Percentiles rank a stretch among this genome's conserved stretches.
Conservation (phyloP, 1,284 basidiomycete genomes). For the Phlebopus sp. region DNA sequence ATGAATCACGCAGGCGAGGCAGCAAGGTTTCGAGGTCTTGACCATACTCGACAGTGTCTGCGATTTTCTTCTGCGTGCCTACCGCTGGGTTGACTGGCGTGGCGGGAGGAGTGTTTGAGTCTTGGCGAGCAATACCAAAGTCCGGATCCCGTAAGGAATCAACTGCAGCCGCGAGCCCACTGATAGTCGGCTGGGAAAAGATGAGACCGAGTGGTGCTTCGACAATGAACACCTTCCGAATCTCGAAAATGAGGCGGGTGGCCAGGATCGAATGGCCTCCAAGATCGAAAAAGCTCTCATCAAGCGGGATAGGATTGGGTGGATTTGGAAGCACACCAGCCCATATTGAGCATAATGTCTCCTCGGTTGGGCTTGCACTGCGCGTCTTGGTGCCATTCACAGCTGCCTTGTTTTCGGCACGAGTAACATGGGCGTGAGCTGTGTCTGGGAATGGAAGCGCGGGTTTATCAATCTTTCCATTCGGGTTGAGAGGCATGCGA, state of each 20-base stretch:
- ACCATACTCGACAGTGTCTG: constrained; percentile 66
- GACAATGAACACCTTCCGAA: constrained; percentile 90
- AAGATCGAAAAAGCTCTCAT: constrained; percentile 98
- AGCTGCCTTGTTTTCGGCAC: constrained; percentile 34
- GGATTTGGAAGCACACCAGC: constrained; percentile 78
- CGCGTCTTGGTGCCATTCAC: constrained; percentile 30
- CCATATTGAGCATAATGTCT: constrained; percentile 84
- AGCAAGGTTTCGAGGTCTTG: constrained; percentile 74
- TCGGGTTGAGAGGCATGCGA: constrained; percentile 97
- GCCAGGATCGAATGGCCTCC: constrained; percentile 99
- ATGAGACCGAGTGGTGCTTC: constrained; percentile 92
- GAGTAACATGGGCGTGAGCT: constrained; percentile 58
- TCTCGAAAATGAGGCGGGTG: constrained; percentile 95
- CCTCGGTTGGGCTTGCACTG: constrained; percentile 69
- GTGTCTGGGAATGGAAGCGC: constrained; percentile 99
- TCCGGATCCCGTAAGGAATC: constrained; percentile 80
- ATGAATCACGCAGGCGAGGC: constrained; percentile 57
- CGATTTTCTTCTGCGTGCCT: constrained; percentile 16
- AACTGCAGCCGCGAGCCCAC: constrained; percentile 76
- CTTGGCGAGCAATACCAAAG: constrained; percentile 64
- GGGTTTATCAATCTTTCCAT: constrained; percentile 99
- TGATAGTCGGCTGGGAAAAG: constrained; percentile 89
- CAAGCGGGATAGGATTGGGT: constrained; percentile 75
- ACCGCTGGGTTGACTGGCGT: constrained; percentile 17
- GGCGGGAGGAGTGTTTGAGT: constrained; percentile 25